Conservation (phyloP, 768 basidiomycete genomes). For the Crucibulum laeve region DNA sequence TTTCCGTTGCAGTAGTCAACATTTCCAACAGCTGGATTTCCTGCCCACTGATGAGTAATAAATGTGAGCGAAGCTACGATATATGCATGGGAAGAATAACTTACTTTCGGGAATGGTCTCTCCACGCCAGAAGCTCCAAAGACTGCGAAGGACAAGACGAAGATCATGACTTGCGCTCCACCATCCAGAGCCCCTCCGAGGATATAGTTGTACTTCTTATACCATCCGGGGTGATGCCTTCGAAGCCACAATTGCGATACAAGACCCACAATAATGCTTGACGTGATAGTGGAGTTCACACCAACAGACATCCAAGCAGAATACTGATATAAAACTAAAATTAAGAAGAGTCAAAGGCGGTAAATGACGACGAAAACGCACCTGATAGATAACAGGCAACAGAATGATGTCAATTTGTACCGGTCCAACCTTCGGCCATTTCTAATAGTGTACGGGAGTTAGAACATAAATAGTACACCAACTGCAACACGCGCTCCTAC, state of each 20-base stretch:
- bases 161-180: slow-evolving; percentile 62
- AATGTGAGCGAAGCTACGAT: not conserved
- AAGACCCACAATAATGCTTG: slow-evolving; percentile 47
- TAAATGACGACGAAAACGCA: slow-evolving; percentile 10
- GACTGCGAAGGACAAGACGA: slow-evolving; percentile 60
- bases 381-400: slow-evolving; percentile 55
- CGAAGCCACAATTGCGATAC: slow-evolving; percentile 59
- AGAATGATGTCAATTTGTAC: slow-evolving; percentile 45
- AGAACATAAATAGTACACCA: not conserved
- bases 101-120: slow-evolving; percentile 44
- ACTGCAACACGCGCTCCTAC: slow-evolving; percentile 19
- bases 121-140: slow-evolving; percentile 52
- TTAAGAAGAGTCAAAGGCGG: not conserved
- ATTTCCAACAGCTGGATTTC: slow-evolving; percentile 48
- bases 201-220: slow-evolving; percentile 63
- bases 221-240: slow-evolving; percentile 59
- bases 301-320: slow-evolving; percentile 45
- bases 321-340: slow-evolving; percentile 18
- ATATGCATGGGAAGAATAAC: slow-evolving; percentile 7
- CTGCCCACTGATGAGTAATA: slow-evolving; percentile 37
- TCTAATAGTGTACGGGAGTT: slow-evolving; percentile 23
- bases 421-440: slow-evolving; percentile 51
- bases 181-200: slow-evolving; percentile 64
- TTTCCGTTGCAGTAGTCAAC: slow-evolving; percentile 61
- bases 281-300: slow-evolving; percentile 46